Percentiles rank a stretch among this genome's conserved stretches.
Evolutionary conservation across 768 basidiomycete species (phyloP).

Genomic region (Pluteus cervinus): DNA sequence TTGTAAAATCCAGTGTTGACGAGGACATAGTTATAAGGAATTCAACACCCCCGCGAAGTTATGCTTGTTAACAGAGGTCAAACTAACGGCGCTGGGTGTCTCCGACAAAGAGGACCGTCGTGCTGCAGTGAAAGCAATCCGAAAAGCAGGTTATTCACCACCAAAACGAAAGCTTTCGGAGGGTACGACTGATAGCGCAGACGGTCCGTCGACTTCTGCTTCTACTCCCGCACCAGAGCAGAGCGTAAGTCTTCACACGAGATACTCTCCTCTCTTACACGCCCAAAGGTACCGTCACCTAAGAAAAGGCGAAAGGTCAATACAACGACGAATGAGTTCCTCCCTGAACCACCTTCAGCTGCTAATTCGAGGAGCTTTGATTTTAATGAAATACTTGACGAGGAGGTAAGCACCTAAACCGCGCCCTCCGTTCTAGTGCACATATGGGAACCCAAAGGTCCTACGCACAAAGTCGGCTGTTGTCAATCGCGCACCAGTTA

Average conservation of each 20-base stretch:
- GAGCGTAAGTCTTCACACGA: neutral
- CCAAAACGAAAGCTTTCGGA: constrained; percentile 16
- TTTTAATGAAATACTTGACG: constrained; percentile 70
- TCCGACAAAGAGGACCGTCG: constrained; percentile 61
- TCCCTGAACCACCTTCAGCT: constrained; percentile 46
- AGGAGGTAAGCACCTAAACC: constrained; percentile 40
- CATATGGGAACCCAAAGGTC: constrained; percentile 31
- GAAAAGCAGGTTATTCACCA: constrained; percentile 54
- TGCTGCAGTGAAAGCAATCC: constrained; percentile 50
- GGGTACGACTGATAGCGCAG: constrained; percentile 9
- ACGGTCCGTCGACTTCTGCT: constrained; percentile 7
- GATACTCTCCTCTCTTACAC: neutral
- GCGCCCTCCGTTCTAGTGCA: neutral
- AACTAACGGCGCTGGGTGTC: constrained; percentile 53
- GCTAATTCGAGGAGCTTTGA: constrained; percentile 49
- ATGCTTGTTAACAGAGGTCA: constrained; percentile 48
- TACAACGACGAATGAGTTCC: constrained; percentile 47
- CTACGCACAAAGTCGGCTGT: constrained; percentile 57
- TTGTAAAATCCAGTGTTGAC: constrained; percentile 2
- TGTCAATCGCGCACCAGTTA: constrained; percentile 88
- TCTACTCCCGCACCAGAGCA: neutral
- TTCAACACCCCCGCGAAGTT: constrained; percentile 58
- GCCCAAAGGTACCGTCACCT: neutral
- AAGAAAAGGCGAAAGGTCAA: constrained; percentile 49
- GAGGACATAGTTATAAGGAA: constrained; percentile 57